Conservation (phyloP, 2,329 filamentous ascomycete genomes). For the Penicillium fuscoglaucum region DNA sequence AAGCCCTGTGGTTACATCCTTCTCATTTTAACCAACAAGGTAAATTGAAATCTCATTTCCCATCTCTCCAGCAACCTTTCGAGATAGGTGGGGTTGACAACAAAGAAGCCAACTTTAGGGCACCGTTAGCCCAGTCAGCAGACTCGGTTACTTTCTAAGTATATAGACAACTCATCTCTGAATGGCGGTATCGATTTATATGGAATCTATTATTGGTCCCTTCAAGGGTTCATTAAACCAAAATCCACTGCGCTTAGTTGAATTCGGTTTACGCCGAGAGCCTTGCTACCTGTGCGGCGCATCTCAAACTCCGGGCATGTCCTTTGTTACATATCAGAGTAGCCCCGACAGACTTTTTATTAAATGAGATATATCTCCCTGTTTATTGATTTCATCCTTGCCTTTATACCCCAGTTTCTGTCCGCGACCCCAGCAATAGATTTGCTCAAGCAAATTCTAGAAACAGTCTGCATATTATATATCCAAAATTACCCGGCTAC, state of each 20-base stretch:
- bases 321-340: constrained; percentile 5
- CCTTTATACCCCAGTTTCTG: neutral
- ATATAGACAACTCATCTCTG: neutral
- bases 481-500: neutral
- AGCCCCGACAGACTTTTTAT: neutral
- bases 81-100: constrained; percentile 12
- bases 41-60: neutral
- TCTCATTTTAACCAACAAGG: neutral
- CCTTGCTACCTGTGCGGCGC: constrained; percentile 3
- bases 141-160: neutral
- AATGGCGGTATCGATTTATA: neutral
- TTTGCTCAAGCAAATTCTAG: neutral
- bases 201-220: neutral
- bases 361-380: neutral
- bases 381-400: neutral
- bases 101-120: constrained; percentile 21
- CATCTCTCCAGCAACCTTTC: constrained; percentile 3
- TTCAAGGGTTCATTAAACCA: neutral
- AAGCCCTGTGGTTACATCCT: constrained; percentile 12
- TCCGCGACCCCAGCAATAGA: neutral
- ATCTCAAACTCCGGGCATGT: constrained; percentile 1
- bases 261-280: neutral
- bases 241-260: neutral
- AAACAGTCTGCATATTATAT: neutral
- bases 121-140: constrained; percentile 5